Base-by-base conservation (phyloP, 371 early-diverging fungal genomes). In the Syncephalastrum contaminatum region DNA sequence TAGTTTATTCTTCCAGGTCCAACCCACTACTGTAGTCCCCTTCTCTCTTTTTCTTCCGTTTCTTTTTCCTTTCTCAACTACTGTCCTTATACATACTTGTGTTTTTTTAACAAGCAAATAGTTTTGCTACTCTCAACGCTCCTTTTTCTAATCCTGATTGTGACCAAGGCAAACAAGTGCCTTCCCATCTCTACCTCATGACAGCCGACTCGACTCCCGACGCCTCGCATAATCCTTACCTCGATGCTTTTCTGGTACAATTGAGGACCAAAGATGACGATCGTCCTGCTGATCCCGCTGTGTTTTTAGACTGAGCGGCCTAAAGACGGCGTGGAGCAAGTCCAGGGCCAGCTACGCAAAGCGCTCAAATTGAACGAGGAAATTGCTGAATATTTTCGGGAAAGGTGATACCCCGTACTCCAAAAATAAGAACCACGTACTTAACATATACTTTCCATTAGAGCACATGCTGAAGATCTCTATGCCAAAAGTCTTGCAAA, bases 381-480 rank as follows among this genome's bases (percentile, higher is more conserved):
- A 49, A 30, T 84, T 18, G 84, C 84, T n/a, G 80, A 81, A 42
- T 84, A 84, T 49, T 77, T 80, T 54, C 72, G 64, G 62, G 82
- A 84, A 50, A 69, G 82, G 84, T 80, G 43, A 43, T 24, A 15
- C 24, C 7, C 44, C 8, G n/a, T 4, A 25, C 24, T 3, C 24
- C 24, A 25, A 25, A 25, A 25, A 25, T 5, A 25, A 3, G 7
- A 3, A 3, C 39, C 30, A 4, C n/a, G 55, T 10, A 47, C 30
- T 48, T n/a, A n/a, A n/a, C 47, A 13, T 10, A 4, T 44, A n/a
- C 47, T 48, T 21, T 42, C 22, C 19, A 46, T 8, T 64, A 81
- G 81, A 60, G 81, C 81, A 15, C 66, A 69, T 42, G 69, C 67
- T 41, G 81, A 81, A 59, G 81, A 81, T 51, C 54, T 64, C 50